Evolutionary conservation across 306 rosid genomes (phyloP), one percentile per base, ranked within the genome.

Genomic region (Casuarina equisetifolia): DNA sequence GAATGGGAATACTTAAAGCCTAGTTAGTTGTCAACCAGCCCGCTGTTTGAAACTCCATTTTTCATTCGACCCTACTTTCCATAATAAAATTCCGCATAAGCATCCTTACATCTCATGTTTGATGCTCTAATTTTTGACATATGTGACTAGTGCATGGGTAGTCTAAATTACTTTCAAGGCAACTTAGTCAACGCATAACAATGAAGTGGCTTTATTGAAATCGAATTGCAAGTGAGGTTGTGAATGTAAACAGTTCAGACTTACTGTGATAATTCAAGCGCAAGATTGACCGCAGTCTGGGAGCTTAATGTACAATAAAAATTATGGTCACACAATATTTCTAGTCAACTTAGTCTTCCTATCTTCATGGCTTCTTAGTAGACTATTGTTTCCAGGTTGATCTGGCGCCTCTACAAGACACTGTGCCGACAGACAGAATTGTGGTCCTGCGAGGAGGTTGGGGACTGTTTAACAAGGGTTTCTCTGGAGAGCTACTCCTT

Each of bases 401-500:
- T 86, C 84, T 93, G 75, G 93, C 89, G 67, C 91, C 96, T 79
- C 99, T 96, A 46, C 73, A 96, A 85, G 99, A 96, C 81, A 96
- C 99, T 20, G 99, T 96, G 61, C 99, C 99, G 38, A 96, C 99
- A n/a, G 99, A 96, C 81, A 87, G 88, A 83, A 89, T 96, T 81
- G 98, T 92, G 53, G 90, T 57, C 51, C 84, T 96, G 76, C 89
- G 75, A 81, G 90, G 98, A 58, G 96, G 98, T 50, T 92, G 91
- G 97, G 91, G 94, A 62, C 64, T 90, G 53, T 88, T 92, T 44
- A 85, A 91, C 57, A 91, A 83, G 76, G 81, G 92, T 19, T 92
- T 96, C 52, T 86, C 91, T 36, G 99, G 99, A 79, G 99, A 96
- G 85, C 87, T 96, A 78, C 89, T 96, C 66, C 90, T 96, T 54